phyloP scores from a whole-genome alignment of 768 basidiomycete genomes.

The Polyporus arcularius region DNA sequence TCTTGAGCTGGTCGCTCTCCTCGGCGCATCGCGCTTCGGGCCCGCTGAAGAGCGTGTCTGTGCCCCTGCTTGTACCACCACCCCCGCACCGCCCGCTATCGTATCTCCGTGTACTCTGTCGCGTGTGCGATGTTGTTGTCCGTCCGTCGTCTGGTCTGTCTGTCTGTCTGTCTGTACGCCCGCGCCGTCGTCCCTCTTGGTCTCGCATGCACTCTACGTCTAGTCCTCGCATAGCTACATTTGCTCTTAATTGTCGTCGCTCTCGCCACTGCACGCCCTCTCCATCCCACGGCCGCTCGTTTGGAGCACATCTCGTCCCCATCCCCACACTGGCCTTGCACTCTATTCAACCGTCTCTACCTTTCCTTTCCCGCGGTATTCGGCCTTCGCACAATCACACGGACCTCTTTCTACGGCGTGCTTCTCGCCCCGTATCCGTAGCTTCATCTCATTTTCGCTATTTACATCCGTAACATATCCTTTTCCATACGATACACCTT shows the following conservation, averaged over 20 bases:
- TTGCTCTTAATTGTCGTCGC: constrained; percentile 4
- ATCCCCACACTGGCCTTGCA: background rate
- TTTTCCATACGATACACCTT: background rate
- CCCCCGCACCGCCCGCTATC: background rate
- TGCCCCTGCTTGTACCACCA: background rate
- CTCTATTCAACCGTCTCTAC: constrained; percentile 4
- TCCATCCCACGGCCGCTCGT: background rate
- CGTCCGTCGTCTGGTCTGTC: background rate
- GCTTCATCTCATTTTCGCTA: background rate
- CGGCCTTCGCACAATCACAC: background rate
- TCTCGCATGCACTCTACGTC: constrained; percentile 6
- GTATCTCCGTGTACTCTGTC: background rate
- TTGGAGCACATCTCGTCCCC: background rate
- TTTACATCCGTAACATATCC: constrained; percentile 5
- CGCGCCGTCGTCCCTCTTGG: background rate
- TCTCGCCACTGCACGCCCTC: background rate
- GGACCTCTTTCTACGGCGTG: background rate
- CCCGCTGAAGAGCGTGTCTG: constrained; percentile 1
- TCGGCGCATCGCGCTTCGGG: background rate
- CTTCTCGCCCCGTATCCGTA: background rate
- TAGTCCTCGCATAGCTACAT: background rate
- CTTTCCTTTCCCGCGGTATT: background rate
- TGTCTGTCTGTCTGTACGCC: background rate
- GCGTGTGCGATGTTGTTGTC: constrained; percentile 1
- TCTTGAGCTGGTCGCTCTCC: background rate